Conservation (phyloP, 441 rosid genomes). For the Gossypium davidsonii region DNA sequence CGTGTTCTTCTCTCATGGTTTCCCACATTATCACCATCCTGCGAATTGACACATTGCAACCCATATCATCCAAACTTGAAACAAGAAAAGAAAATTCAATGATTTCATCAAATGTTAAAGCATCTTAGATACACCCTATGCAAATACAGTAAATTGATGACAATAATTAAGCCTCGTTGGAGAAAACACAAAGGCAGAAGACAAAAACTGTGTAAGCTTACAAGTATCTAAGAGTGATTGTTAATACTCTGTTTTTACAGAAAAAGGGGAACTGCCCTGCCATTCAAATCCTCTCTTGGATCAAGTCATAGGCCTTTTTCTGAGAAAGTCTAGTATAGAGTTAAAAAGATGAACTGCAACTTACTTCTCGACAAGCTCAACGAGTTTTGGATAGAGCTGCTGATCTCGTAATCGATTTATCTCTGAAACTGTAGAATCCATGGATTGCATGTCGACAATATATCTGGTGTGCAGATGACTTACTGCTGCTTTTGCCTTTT, state of each 20-base stretch:
- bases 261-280: background rate
- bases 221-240: background rate
- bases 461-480: conserved; percentile 90
- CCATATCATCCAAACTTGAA: conserved; percentile 3
- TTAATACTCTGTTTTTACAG: background rate
- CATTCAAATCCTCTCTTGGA: background rate
- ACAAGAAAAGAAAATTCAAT: background rate
- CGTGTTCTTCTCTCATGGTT: conserved; percentile 54
- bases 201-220: background rate
- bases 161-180: background rate
- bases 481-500: conserved; percentile 81
- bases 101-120: background rate
- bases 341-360: conserved; percentile 25
- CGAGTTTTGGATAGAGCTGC: conserved; percentile 72
- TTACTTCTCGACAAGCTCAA: conserved; percentile 78
- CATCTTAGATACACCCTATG: background rate
- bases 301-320: background rate
- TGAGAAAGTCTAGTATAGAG: background rate
- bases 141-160: background rate
- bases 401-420: conserved; percentile 88
- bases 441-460: conserved; percentile 94
- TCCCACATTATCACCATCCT: conserved; percentile 92
- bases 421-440: conserved; percentile 92
- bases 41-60: conserved; percentile 20
- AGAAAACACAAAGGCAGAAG: background rate